A percentile compares a stretch with the other conserved stretches of the same genome.
These are phyloP conservation scores for Cutaneotrichosporon cyanovorans DNA, from an alignment of 1,284 basidiomycete species.

Conservation along the genomic window DNA sequence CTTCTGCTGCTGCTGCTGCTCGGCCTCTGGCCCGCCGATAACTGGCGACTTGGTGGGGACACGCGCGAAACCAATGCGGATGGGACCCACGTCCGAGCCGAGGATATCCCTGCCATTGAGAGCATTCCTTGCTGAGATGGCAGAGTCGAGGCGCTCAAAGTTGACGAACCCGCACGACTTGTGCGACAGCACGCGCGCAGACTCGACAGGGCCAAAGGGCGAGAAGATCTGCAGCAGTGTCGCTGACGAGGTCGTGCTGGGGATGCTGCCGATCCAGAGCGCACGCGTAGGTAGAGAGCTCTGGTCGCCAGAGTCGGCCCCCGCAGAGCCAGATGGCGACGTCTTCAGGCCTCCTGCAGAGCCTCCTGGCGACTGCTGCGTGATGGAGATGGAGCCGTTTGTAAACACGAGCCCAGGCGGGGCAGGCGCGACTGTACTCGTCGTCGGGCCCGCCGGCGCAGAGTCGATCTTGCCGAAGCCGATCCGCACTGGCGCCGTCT, in stretches of 20 bases:
- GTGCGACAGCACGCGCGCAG: constrained; percentile 86
- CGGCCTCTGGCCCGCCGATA: constrained; percentile 30
- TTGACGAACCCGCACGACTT: constrained; percentile 69
- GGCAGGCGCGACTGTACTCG: constrained; percentile 56
- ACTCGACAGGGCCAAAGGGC: constrained; percentile 94
- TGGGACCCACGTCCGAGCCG: constrained; percentile 88
- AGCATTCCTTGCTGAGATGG: constrained; percentile 86
- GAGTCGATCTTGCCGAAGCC: constrained; percentile 97
- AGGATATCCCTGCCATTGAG: constrained; percentile 91
- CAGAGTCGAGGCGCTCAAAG: constrained; percentile 94
- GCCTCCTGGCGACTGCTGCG: constrained; percentile 13
- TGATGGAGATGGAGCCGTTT: constrained; percentile 42
- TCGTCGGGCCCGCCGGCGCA: constrained; percentile 70
- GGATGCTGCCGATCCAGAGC: constrained; percentile 93
- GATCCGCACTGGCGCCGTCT: constrained; percentile 87
- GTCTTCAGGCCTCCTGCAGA: neutral
- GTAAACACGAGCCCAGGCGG: constrained; percentile 50
- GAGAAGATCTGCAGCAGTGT: constrained; percentile 78
- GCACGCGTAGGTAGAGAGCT: constrained; percentile 76
- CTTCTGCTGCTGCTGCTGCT: too few species aligned
- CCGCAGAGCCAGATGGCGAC: neutral
- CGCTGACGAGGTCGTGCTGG: constrained; percentile 82
- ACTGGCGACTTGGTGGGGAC: constrained; percentile 67
- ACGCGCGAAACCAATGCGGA: constrained; percentile 92
- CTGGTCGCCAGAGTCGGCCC: constrained; percentile 25